Evolutionary conservation across 2,329 filamentous ascomycete species (phyloP), one percentile per base, ranked within the genome.

Genomic region (Aspergillus glaucus): DNA sequence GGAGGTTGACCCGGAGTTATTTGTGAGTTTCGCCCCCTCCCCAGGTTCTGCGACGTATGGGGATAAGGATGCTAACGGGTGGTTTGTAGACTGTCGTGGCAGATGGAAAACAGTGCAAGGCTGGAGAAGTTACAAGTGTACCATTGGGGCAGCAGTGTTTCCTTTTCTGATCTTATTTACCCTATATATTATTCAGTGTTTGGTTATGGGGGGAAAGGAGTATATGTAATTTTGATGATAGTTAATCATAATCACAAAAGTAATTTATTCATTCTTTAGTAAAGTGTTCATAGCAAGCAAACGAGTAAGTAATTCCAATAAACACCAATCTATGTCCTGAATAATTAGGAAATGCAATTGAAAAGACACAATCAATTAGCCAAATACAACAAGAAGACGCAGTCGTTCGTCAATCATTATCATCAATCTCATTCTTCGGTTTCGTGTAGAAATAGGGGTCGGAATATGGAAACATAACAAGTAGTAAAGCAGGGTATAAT

Each of bases 1-100:
- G 87, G 82, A 75, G 59, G 88, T 95, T 50, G 89, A 95, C 67
- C 86, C 90, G 4, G 90, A 95, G 76, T 82, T 79, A 60, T 95
- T 95, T 72, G 71, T 77, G 56, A 70, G 75, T 72, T 30, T 36
- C 47, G 8, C 12, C n/a, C 8, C 10, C 21, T 28, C 5, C 37
- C 39, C 21, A 43, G 9, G 12, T 30, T 46, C 19, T 9, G 24
- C 2, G 10, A 10, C 32, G 5, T 15, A 14, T 26, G 17, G 24
- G 32, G 34, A n/a, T n/a, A 14, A 1, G 2, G n/a, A 7, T 17
- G 34, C 8, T 36, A 36, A 36, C 8, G 2, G 34, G 26, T 30
- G 26, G 4, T 28, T 28, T n/a, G 17, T 53, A 79, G 72, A 73
- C 75, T 21, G 89, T 95, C 17, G 82, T 89, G 71, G 89, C 88